Conservation (phyloP, 768 basidiomycete species). For the Leccinum disarticulatum region DNA sequence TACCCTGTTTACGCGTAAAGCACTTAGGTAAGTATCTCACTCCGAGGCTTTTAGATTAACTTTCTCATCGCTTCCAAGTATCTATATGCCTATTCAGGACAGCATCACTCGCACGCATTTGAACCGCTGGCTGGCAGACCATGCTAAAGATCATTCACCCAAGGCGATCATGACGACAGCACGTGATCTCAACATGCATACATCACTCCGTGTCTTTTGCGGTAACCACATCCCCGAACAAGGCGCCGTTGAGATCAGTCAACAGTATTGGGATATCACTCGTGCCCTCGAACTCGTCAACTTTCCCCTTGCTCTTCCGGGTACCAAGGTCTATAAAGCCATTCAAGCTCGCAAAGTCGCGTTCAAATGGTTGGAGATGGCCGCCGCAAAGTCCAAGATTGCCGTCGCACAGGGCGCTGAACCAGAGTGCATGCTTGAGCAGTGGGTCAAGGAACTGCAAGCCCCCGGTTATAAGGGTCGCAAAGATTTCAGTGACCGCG, state of each 20-base stretch:
- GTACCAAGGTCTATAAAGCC: constrained; percentile 94
- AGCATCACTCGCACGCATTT: constrained; percentile 76
- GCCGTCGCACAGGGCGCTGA: constrained; percentile 79
- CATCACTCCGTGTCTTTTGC: constrained; percentile 94
- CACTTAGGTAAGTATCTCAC: constrained; percentile 64
- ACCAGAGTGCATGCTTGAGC: constrained; percentile 88
- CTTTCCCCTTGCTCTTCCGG: constrained; percentile 93
- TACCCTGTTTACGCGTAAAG: constrained; percentile 89
- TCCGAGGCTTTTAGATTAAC: not conserved
- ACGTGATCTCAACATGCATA: constrained; percentile 95
- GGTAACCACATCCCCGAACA: constrained; percentile 84
- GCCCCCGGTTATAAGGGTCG: constrained; percentile 70
- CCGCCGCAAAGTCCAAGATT: constrained; percentile 76
- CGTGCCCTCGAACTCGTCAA: constrained; percentile 96
- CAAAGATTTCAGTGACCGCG: constrained; percentile 85
- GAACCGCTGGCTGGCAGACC: constrained; percentile 63
- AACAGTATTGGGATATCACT: constrained; percentile 97
- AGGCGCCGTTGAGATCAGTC: constrained; percentile 77
- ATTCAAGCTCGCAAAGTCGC: constrained; percentile 88
- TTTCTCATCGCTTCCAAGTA: constrained; percentile 41
- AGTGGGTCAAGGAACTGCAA: constrained; percentile 78
- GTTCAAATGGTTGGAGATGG: constrained; percentile 74
- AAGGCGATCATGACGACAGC: constrained; percentile 85
- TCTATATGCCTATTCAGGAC: constrained; percentile 86
- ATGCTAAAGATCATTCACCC: constrained; percentile 45